phyloP scores from a whole-genome alignment of 768 basidiomycete genomes.

The Cystoderma amianthinum region DNA sequence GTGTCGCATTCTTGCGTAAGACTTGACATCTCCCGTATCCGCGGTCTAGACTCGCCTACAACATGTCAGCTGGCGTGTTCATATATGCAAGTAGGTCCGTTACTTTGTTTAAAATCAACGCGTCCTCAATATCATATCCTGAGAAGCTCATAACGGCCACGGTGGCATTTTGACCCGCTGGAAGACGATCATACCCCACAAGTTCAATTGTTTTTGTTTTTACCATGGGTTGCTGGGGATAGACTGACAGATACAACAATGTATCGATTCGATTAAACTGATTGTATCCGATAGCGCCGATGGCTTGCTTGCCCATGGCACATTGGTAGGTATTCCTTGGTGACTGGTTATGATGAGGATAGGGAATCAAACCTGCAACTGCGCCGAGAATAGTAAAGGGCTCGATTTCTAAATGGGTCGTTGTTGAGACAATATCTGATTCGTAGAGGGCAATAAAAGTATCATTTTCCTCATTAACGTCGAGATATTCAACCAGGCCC shows the following conservation, averaged over 20 bases:
- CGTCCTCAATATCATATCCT: conserved; percentile 99
- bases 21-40: conserved; percentile 99
- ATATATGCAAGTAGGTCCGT: not conserved
- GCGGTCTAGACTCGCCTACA: conserved; percentile 87
- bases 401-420: conserved; percentile 97
- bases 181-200: conserved; percentile 92
- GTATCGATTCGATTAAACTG: conserved; percentile 98
- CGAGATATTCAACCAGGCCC: conserved; percentile 95
- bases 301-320: conserved; percentile 99
- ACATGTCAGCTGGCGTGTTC: conserved; percentile 3
- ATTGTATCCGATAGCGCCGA: conserved; percentile 97
- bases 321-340: conserved; percentile 99
- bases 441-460: conserved; percentile 95
- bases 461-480: conserved; percentile 99
- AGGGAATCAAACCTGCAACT: conserved; percentile 97
- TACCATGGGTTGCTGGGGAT: conserved; percentile 99
- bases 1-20: conserved; percentile 88
- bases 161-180: conserved; percentile 96
- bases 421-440: conserved; percentile 67
- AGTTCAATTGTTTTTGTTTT: conserved; percentile 98
- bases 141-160: conserved; percentile 99
- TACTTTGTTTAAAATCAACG: conserved; percentile 91
- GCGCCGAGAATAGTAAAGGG: conserved; percentile 97
- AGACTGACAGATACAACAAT: conserved; percentile 93
- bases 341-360: conserved; percentile 99